Base-by-base conservation (phyloP, 306 rosid species). In the Potentilla sterilis region DNA sequence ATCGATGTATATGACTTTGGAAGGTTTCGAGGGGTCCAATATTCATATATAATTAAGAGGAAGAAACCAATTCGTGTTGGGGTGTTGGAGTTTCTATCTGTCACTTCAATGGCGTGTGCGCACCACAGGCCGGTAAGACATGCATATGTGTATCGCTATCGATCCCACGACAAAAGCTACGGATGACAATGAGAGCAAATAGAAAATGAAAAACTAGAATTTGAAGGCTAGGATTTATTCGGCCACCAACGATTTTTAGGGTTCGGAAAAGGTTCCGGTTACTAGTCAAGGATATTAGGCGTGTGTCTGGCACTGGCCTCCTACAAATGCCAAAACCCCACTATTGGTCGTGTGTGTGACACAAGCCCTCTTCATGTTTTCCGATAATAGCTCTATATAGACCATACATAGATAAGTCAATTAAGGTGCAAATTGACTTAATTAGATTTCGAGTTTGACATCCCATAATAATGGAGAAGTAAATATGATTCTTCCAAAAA, bases 231-330 rank as follows among this genome's bases (percentile, higher is more conserved):
- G 2, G 67, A 22, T 62, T 62, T 32, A 0, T 62, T 3, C 2
- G 38, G 38, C 65, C 38, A 59, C 65, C 38, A 38, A 24, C 38
- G 65, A 28, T 5, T 9, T 58, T n/a, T 24, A 58, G 37, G 38
- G 65, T 58, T 58, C 1, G 65, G 15, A 12, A 3, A 32, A 13
- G 66, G 13, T 32, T 32, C 66, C 66, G 66, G 18, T 19, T 0
- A 24, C 3, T 5, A 12, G 75, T 28, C 63, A 21, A 73, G 12
- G 35, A 55, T 57, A 6, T 48, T 47, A 64, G 65, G 78, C 84
- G 78, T 71, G 78, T 76, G 81, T 44, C 38, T 44, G 78, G 66
- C 71, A 71, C 80, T 24, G 44, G 77, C 43, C 74, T 21, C n/a
- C 0, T 7, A 35, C 43, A 4, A 5, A n/a, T 37, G 19, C 54